Conservation (phyloP, 2,329 filamentous ascomycete genomes). For the Apiospora aurea region DNA sequence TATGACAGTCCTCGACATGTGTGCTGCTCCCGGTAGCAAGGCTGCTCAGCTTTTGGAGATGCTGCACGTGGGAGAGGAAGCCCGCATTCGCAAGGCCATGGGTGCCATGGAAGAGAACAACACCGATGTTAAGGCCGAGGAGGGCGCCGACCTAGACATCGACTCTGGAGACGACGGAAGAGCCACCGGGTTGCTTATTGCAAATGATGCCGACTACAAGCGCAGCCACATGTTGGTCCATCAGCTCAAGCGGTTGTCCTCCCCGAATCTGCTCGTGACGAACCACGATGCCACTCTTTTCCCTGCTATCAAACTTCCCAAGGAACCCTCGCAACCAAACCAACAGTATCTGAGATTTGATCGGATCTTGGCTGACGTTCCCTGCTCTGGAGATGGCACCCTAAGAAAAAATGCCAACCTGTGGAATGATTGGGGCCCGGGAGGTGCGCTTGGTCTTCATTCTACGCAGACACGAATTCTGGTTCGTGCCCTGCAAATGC, state of each 20-base stretch:
- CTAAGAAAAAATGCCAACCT: slow-evolving; percentile 90
- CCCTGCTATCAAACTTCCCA: slow-evolving; percentile 86
- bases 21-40: slow-evolving; percentile 96
- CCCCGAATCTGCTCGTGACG: slow-evolving; percentile 94
- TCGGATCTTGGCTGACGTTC: slow-evolving; percentile 93
- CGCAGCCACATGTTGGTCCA: slow-evolving; percentile 97
- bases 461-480: slow-evolving; percentile 88
- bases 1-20: slow-evolving; percentile 94
- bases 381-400: slow-evolving; percentile 95
- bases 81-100: slow-evolving; percentile 76
- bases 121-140: slow-evolving; percentile 29
- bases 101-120: slow-evolving; percentile 57
- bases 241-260: slow-evolving; percentile 96
- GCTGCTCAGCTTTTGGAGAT: slow-evolving; percentile 94
- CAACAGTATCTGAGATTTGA: slow-evolving; percentile 92
- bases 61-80: slow-evolving; percentile 91
- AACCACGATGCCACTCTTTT: slow-evolving; percentile 98
- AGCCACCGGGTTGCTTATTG: slow-evolving; percentile 89
- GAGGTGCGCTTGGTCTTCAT: slow-evolving; percentile 86
- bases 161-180: slow-evolving; percentile 80
- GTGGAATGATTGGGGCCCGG: slow-evolving; percentile 94
- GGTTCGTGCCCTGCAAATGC: slow-evolving; percentile 90
- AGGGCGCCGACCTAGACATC: slow-evolving; percentile 58
- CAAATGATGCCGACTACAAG: slow-evolving; percentile 97
- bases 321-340: slow-evolving; percentile 59